These are phyloP conservation scores for Phialophora expanda DNA, from an alignment of 2,329 filamentous ascomycete species.

Conservation along the genomic window DNA sequence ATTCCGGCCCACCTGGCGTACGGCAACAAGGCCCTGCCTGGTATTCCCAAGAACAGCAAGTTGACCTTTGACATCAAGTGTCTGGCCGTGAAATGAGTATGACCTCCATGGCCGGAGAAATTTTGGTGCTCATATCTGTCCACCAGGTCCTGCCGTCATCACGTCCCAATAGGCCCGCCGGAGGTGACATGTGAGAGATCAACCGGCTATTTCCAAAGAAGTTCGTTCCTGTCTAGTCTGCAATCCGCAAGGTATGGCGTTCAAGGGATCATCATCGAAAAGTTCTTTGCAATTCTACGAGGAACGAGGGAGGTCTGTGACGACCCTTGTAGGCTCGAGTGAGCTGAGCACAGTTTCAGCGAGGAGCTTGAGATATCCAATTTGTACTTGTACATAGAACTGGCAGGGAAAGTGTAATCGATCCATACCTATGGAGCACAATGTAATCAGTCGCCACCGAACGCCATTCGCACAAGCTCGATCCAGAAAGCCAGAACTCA, in stretches of 20 bases:
- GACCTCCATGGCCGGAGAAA: background rate
- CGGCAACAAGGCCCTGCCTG: constrained; percentile 79
- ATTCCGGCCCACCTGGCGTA: constrained; percentile 89
- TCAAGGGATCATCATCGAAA: constrained; percentile 2
- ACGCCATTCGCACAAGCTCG: background rate
- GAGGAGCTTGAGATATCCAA: constrained; percentile 11
- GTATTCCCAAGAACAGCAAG: constrained; percentile 89
- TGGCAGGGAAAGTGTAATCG: background rate
- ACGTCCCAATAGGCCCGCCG: background rate
- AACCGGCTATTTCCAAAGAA: background rate
- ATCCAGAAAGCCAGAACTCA: background rate
- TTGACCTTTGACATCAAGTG: constrained; percentile 92
- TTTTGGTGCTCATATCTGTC: background rate
- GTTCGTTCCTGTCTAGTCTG: background rate
- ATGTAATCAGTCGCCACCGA: background rate
- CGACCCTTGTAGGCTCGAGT: background rate
- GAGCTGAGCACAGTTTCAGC: constrained; percentile 8
- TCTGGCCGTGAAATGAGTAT: constrained; percentile 49
- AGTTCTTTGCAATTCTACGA: constrained; percentile 1
- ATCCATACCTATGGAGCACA: background rate
- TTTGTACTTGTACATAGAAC: constrained; percentile 10
- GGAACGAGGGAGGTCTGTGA: background rate
- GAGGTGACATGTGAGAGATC: background rate
- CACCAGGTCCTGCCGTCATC: background rate
- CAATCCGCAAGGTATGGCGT: background rate